Conservation (phyloP, 371 early-diverging fungal genomes). For the Mortierella sp. region DNA sequence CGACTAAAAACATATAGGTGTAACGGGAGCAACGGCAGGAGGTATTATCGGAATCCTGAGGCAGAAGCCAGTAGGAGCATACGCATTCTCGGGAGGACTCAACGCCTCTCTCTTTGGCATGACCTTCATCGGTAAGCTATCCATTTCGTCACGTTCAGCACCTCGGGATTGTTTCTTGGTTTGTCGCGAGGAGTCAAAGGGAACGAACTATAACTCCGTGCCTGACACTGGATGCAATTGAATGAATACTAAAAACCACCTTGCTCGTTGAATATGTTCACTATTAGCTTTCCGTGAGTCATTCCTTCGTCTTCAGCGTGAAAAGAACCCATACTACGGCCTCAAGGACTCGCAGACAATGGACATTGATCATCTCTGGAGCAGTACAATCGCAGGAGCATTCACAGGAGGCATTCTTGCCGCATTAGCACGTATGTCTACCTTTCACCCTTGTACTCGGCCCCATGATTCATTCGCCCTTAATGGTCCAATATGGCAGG, state of each 20-base stretch:
- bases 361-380: slow-evolving; percentile 68
- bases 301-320: slow-evolving; percentile 66
- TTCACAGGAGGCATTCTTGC: slow-evolving; percentile 70
- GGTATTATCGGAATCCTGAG: slow-evolving; percentile 63
- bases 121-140: slow-evolving; percentile 47
- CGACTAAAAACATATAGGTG: slow-evolving; percentile 15
- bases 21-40: slow-evolving; percentile 61
- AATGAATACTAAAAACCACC: background rate
- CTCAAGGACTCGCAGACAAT: slow-evolving; percentile 70
- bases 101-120: slow-evolving; percentile 50
- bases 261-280: background rate
- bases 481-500: background rate
- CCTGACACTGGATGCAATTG: background rate
- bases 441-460: background rate
- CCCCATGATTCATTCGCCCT: background rate
- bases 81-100: slow-evolving; percentile 43
- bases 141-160: slow-evolving; percentile 46
- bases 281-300: slow-evolving; percentile 63
- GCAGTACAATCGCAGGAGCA: slow-evolving; percentile 71
- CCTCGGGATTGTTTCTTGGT: background rate
- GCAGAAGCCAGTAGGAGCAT: slow-evolving; percentile 35
- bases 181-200: background rate
- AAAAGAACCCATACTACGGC: slow-evolving; percentile 69
- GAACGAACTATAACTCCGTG: background rate
- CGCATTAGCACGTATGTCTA: slow-evolving; percentile 62